A percentile compares a stretch with the other conserved stretches of the same genome.
Evolutionary conservation across 2,329 filamentous ascomycete genomes (phyloP).

Genomic region (Xylaria sp.): DNA sequence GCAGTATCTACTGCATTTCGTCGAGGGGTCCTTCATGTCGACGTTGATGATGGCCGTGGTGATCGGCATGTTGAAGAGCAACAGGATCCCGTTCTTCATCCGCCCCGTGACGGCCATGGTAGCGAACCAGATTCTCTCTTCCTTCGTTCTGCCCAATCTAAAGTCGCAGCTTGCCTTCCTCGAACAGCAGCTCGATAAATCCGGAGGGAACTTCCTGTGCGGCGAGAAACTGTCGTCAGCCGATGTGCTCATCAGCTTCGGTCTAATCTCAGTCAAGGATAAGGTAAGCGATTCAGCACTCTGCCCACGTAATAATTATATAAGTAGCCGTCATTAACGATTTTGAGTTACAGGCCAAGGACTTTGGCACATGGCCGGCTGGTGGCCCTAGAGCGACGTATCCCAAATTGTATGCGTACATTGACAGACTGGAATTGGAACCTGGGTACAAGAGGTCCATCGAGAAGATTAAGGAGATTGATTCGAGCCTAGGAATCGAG

Average conservation of each 20-base stretch:
- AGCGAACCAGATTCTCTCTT: slow-evolving; percentile 56
- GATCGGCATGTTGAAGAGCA: slow-evolving; percentile 54
- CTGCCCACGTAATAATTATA: not conserved
- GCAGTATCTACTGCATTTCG: slow-evolving; percentile 82
- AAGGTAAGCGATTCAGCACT: slow-evolving; percentile 36
- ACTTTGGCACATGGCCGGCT: slow-evolving; percentile 56
- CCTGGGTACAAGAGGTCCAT: slow-evolving; percentile 61
- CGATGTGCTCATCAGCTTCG: slow-evolving; percentile 66
- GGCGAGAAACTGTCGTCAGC: slow-evolving; percentile 62
- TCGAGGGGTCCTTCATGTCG: slow-evolving; percentile 79
- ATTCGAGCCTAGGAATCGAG: slow-evolving; percentile 53
- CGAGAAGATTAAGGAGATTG: slow-evolving; percentile 62
- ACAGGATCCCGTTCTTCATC: slow-evolving; percentile 63
- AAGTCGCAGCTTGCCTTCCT: slow-evolving; percentile 61
- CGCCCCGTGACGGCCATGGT: slow-evolving; percentile 62
- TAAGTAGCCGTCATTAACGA: slow-evolving; percentile 3
- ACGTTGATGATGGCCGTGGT: slow-evolving; percentile 43
- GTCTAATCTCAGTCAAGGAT: slow-evolving; percentile 58
- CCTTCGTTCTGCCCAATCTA: slow-evolving; percentile 60
- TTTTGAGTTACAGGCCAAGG: slow-evolving; percentile 47
- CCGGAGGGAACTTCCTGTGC: slow-evolving; percentile 61
- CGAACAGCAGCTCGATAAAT: slow-evolving; percentile 60
- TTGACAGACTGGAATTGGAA: slow-evolving; percentile 57
- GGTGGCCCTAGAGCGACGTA: slow-evolving; percentile 54
- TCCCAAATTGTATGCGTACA: slow-evolving; percentile 61